Evolutionary conservation across 2,329 filamentous ascomycete species (phyloP), one percentile per base, ranked within the genome.

Genomic region (Microsporum audouinii): DNA sequence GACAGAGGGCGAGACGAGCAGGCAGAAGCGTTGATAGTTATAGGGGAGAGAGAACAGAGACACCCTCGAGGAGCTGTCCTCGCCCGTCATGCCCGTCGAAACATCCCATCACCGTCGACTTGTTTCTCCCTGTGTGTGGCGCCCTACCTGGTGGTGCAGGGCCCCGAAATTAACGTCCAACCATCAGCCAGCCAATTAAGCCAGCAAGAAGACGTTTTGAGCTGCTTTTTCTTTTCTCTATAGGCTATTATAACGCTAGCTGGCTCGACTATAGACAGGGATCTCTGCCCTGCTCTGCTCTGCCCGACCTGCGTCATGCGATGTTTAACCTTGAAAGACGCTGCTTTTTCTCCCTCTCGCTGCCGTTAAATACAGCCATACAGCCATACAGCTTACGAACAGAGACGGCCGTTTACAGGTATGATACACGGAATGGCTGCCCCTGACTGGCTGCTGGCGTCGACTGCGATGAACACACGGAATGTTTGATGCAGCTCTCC

Each of bases 251-350:
- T 51, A 53, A 31, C 49, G 2, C 49, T 53, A 34, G 49, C 49
- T 12, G 10, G 49, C 27, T 23, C 49, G 12, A 53, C 27, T 34
- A 53, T 29, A 8, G 49, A n/a, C 49, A 34, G 27, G 29, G 49
- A 53, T 53, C 49, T 53, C 27, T 53, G 23, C 45, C 31, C 27
- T 34, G 27, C 49, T 53, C 49, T 23, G 17, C 49, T 7, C 49
- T 53, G 49, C 49, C 49, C 49, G 49, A 53, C 49, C 49, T 53
- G 49, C 49, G 29, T 53, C 49, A 53, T 53, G 49, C 49, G 49
- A 53, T 31, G 49, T 53, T 34, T 33, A 53, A 53, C 49, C 49
- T 53, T 53, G 45, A 34, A 34, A n/a, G 39, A 41, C 38, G 39
- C 17, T 23, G 17, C 17, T 1, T 23, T 23, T 23, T 23, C 17